These are phyloP conservation scores for Lepraria neglecta DNA, from an alignment of 495 filamentous ascomycete genomes.

Conservation along the genomic window DNA sequence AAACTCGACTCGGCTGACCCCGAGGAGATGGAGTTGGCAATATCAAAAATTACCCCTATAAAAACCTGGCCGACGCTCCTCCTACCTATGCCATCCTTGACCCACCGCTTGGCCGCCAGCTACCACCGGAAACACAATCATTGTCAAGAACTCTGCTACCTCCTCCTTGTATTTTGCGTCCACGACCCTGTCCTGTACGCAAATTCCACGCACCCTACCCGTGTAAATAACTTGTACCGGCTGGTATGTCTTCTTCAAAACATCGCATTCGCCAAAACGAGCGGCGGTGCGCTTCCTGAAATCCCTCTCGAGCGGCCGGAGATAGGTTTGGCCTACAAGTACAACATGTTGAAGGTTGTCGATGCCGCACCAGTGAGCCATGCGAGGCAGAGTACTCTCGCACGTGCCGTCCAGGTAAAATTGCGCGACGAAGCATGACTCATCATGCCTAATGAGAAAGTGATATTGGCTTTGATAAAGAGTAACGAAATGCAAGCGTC, in stretches of 20 bases:
- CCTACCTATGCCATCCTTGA: not conserved
- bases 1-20: not conserved
- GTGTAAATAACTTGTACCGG: not conserved
- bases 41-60: not conserved
- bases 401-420: too few relatives aligned
- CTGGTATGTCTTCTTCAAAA: not conserved
- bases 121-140: not conserved
- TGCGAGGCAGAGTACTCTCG: not conserved
- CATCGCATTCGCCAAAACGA: not conserved
- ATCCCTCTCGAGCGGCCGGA: not conserved
- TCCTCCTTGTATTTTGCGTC: not conserved
- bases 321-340: not conserved
- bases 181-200: not conserved
- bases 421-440: too few relatives aligned
- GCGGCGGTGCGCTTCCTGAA: not conserved
- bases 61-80: not conserved
- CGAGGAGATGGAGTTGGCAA: not conserved
- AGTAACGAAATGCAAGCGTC: too few relatives aligned
- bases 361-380: not conserved
- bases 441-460: too few relatives aligned
- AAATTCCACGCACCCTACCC: not conserved
- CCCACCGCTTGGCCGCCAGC: not conserved
- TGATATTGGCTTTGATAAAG: too few relatives aligned
- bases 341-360: not conserved
- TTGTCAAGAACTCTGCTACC: not conserved